Percentiles rank a stretch among this genome's conserved stretches.
Evolutionary conservation across 495 filamentous ascomycete species (phyloP).

Genomic region (Hypoxylon fragiforme): DNA sequence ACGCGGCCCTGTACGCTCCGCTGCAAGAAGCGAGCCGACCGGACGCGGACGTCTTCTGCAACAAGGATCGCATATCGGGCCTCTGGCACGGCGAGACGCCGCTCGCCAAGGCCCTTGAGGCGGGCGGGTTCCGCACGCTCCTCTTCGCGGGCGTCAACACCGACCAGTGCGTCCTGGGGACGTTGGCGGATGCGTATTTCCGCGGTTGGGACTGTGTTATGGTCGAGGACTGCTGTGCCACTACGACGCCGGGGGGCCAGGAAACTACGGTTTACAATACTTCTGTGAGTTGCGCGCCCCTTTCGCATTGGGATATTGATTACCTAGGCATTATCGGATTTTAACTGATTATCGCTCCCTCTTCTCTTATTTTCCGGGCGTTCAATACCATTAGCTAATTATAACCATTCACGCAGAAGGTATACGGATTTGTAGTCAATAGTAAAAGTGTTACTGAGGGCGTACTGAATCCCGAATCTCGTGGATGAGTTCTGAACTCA

Average conservation of each 20-base stretch:
- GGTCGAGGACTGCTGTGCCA: slow-evolving; percentile 57
- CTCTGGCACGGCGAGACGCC: slow-evolving; percentile 50
- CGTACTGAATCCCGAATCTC: background rate
- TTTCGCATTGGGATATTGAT: too few species aligned
- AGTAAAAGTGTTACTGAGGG: slow-evolving; percentile 16
- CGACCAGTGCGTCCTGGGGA: slow-evolving; percentile 62
- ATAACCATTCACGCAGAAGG: background rate
- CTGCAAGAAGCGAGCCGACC: slow-evolving; percentile 41
- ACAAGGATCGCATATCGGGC: slow-evolving; percentile 62
- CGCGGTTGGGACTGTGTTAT: slow-evolving; percentile 60
- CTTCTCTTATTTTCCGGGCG: too few species aligned
- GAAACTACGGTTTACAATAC: slow-evolving; percentile 38
- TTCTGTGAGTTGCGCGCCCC: slow-evolving; percentile 40
- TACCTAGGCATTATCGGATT: too few species aligned
- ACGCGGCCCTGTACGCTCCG: slow-evolving; percentile 52
- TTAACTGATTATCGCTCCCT: too few species aligned
- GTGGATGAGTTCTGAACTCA: background rate
- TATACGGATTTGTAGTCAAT: slow-evolving; percentile 21
- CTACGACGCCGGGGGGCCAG: slow-evolving; percentile 43
- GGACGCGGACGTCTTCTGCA: slow-evolving; percentile 52
- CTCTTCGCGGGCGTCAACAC: slow-evolving; percentile 63
- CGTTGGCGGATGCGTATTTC: slow-evolving; percentile 56
- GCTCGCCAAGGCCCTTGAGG: slow-evolving; percentile 35
- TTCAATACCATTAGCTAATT: slow-evolving; percentile 3
- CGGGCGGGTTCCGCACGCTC: slow-evolving; percentile 49